Evolutionary conservation across 2,329 filamentous ascomycete genomes (phyloP).

Genomic region (Ilyonectria mors-panacis): DNA sequence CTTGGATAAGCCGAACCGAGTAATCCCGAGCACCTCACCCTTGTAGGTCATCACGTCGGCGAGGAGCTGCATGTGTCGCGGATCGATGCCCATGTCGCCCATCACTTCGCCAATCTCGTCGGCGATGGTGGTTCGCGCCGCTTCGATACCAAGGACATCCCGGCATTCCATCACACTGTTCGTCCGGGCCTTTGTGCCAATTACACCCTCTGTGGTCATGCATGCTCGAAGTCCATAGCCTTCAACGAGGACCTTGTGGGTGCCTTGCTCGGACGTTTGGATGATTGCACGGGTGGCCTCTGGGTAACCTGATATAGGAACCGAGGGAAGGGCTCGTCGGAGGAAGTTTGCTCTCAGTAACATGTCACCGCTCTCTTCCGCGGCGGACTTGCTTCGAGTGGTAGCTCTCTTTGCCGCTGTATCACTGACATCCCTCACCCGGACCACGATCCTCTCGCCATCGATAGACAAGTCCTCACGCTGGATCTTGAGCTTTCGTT

Average conservation of each 20-base stretch:
- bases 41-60: constrained; percentile 99
- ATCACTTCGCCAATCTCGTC: constrained; percentile 91
- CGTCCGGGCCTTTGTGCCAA: constrained; percentile 80
- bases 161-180: constrained; percentile 94
- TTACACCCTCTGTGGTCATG: constrained; percentile 93
- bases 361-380: constrained; percentile 63
- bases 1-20: constrained; percentile 94
- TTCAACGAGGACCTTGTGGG: constrained; percentile 87
- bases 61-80: constrained; percentile 96
- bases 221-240: constrained; percentile 91
- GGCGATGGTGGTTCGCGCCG: constrained; percentile 90
- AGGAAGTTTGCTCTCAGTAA: constrained; percentile 87
- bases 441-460: constrained; percentile 79
- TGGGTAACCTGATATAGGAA: constrained; percentile 92
- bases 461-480: constrained; percentile 74
- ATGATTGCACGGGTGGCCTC: constrained; percentile 91
- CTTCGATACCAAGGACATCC: constrained; percentile 94
- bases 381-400: constrained; percentile 61
- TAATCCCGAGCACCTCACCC: constrained; percentile 96
- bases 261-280: constrained; percentile 79
- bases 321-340: constrained; percentile 83
- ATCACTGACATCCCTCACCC: constrained; percentile 72
- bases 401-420: constrained; percentile 62
- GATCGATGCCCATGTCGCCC: constrained; percentile 95
- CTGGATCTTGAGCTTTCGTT: constrained; percentile 86